These are phyloP conservation scores for Marchantia polymorpha DNA, from an alignment of 225 moss, liverwort and hornwort genomes.

Conservation along the genomic window DNA sequence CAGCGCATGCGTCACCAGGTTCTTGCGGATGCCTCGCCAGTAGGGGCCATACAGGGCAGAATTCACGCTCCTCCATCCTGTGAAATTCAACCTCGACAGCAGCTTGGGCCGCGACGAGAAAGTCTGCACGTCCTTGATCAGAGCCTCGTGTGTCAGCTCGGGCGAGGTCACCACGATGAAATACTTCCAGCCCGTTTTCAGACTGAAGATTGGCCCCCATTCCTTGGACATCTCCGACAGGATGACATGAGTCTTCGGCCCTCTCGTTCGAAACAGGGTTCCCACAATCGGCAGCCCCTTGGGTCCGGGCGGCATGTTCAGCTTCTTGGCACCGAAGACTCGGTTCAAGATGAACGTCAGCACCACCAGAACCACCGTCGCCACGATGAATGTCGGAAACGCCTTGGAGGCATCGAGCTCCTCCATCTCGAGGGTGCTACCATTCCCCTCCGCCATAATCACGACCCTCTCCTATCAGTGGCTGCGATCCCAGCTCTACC, in stretches of 20 bases:
- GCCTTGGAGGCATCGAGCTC: not conserved
- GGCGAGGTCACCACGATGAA: conserved; percentile 32
- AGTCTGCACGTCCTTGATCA: conserved; percentile 21
- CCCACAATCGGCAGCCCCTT: conserved; percentile 36
- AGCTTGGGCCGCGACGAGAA: conserved; percentile 41
- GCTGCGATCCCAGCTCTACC: too few relatives aligned
- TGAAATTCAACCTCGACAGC: conserved; percentile 41
- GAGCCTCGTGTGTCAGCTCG: conserved; percentile 28
- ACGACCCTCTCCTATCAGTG: not conserved
- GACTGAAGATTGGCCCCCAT: conserved; percentile 29
- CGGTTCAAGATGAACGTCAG: not conserved
- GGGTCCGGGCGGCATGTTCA: conserved; percentile 38
- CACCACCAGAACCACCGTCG: not conserved
- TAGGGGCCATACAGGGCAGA: conserved; percentile 40
- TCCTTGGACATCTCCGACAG: conserved; percentile 22
- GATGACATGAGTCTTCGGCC: conserved; percentile 35
- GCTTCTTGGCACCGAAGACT: conserved; percentile 8
- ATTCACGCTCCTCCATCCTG: conserved; percentile 45
- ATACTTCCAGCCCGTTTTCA: conserved; percentile 38
- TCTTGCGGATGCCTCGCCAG: conserved; percentile 43
- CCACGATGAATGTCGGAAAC: not conserved
- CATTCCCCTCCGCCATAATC: conserved; percentile 4
- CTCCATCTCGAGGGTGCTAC: not conserved
- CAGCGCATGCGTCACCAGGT: conserved; percentile 36
- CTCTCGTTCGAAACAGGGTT: conserved; percentile 35